Percentiles rank a stretch among this genome's conserved stretches.
Conservation (phyloP, 257 asterid genomes). For the Cruciata laevipes region DNA sequence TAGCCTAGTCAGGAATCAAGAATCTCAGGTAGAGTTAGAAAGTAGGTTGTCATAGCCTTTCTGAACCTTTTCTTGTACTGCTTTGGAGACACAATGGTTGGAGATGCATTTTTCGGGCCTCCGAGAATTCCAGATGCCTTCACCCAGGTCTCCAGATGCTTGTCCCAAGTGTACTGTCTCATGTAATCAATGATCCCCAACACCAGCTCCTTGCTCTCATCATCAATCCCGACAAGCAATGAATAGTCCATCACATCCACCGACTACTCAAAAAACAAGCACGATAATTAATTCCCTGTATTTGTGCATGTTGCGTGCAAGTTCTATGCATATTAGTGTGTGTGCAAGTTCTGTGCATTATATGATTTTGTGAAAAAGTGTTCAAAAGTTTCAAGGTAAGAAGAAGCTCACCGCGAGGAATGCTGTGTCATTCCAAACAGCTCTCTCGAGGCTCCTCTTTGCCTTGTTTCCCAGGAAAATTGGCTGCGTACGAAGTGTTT, state of each 20-base stretch:
- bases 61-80: slow-evolving; percentile 96
- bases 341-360: background rate
- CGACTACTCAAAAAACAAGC: slow-evolving; percentile 35
- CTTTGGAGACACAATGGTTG: slow-evolving; percentile 80
- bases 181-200: slow-evolving; percentile 89
- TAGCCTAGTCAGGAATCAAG: background rate
- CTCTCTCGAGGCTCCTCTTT: slow-evolving; percentile 77
- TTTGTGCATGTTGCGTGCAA: background rate
- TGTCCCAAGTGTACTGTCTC: slow-evolving; percentile 99
- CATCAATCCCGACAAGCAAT: slow-evolving; percentile 87
- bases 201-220: slow-evolving; percentile 74
- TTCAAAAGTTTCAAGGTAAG: background rate
- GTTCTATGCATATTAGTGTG: too few relatives aligned
- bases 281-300: background rate
- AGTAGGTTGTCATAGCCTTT: slow-evolving; percentile 87
- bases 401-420: slow-evolving; percentile 67
- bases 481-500: slow-evolving; percentile 76
- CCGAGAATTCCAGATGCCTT: slow-evolving; percentile 91
- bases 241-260: slow-evolving; percentile 29
- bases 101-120: slow-evolving; percentile 85
- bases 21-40: slow-evolving; percentile 73
- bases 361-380: background rate
- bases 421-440: slow-evolving; percentile 93
- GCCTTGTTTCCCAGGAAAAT: slow-evolving; percentile 88
- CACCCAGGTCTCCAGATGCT: slow-evolving; percentile 96